Evolutionary conservation across 306 rosid species (phyloP).

Genomic region (Sophora flavescens): DNA sequence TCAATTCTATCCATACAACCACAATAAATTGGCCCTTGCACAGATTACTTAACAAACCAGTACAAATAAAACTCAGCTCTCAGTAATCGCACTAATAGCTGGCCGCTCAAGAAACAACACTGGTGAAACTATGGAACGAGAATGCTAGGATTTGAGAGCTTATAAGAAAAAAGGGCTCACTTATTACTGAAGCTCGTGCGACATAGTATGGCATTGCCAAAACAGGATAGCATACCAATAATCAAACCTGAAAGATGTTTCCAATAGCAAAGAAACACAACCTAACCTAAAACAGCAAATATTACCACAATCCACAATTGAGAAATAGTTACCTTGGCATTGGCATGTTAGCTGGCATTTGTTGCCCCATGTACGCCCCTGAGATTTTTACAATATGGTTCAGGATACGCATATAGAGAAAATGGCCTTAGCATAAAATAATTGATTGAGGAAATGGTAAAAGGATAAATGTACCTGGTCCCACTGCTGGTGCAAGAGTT

Average conservation of each 20-base stretch:
- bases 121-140: slow-evolving; percentile 25
- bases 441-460: slow-evolving; percentile 23
- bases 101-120: not conserved
- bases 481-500: slow-evolving; percentile 57
- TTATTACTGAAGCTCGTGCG: not conserved
- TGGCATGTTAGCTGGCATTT: slow-evolving; percentile 59
- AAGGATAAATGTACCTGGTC: slow-evolving; percentile 58
- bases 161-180: slow-evolving; percentile 4
- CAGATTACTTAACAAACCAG: slow-evolving; percentile 28
- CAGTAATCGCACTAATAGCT: not conserved
- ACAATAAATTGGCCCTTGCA: slow-evolving; percentile 29
- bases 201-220: slow-evolving; percentile 17
- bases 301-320: slow-evolving; percentile 1
- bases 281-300: slow-evolving; percentile 27
- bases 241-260: slow-evolving; percentile 12
- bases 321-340: slow-evolving; percentile 64
- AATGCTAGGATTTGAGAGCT: not conserved
- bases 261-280: not conserved
- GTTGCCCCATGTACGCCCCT: slow-evolving; percentile 76
- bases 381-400: slow-evolving; percentile 54
- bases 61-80: slow-evolving; percentile 25
- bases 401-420: slow-evolving; percentile 36
- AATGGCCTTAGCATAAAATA: slow-evolving; percentile 27
- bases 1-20: slow-evolving; percentile 18
- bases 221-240: not conserved